Evolutionary conservation across 202 grass and related monocot species (phyloP).

Genomic region (Dendrocalamus latiflorus): DNA sequence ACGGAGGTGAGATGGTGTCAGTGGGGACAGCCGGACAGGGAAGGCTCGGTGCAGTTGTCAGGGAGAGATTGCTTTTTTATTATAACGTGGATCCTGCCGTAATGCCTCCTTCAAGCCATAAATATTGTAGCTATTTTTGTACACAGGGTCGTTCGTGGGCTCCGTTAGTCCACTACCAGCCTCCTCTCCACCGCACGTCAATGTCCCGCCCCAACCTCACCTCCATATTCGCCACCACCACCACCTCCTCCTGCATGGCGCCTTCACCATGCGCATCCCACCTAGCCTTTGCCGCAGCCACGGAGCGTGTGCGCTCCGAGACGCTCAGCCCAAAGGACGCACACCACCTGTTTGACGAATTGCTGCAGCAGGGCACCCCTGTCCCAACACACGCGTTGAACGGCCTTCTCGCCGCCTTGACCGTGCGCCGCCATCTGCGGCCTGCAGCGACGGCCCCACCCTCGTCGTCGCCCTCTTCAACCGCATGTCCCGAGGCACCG

Average conservation of each 20-base stretch:
- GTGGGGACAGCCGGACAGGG: too few relatives aligned
- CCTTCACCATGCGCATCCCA: neutral
- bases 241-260: too few relatives aligned
- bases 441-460: neutral
- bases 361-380: neutral
- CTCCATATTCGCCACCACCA: too few relatives aligned
- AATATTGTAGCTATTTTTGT: too few relatives aligned
- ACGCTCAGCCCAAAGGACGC: neutral
- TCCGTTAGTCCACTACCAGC: too few relatives aligned
- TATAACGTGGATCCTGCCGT: too few relatives aligned
- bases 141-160: too few relatives aligned
- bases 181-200: neutral
- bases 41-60: too few relatives aligned
- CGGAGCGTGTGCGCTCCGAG: neutral
- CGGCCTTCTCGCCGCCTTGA: neutral
- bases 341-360: slow-evolving; percentile 2
- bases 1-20: too few relatives aligned
- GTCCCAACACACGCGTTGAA: neutral
- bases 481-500: neutral
- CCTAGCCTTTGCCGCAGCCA: neutral
- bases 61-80: too few relatives aligned
- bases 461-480: neutral
- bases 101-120: too few relatives aligned
- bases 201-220: neutral
- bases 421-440: neutral